Evolutionary conservation across 768 basidiomycete genomes (phyloP), one percentile per base, ranked within the genome.

Genomic region (Russula compacta): DNA sequence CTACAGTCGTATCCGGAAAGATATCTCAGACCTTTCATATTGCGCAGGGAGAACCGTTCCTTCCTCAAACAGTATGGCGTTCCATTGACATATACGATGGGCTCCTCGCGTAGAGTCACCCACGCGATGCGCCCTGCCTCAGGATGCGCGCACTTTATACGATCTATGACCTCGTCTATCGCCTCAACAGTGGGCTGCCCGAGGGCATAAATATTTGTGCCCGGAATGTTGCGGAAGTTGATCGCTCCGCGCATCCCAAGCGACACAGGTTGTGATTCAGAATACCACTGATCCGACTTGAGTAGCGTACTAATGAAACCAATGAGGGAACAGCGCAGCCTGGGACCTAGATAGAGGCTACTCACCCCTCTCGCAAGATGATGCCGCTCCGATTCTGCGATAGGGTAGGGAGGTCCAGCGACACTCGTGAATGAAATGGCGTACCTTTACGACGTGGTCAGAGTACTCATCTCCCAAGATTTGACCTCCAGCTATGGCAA

Each of bases 381-480:
- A 99, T 92, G 0, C 97, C 97, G 60, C 84, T 87, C 11, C 97
- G 88, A 69, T 94, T 89, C 85, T 94, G 67, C 59, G 46, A 61
- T 39, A 14, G 32, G 19, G 35, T 61, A 53, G 52, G 36, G 53
- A 11, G 32, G 17, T 6, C 24, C 8, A 15, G 19, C 8, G n/a
- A 14, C 32, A 32, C 7, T 32, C 15, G 17, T 44, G 14, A 38
- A 12, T 4, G 17, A 54, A 49, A 43, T 7, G n/a, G 33, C 78
- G 33, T 60, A 89, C 91, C 79, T 88, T 88, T 36, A 99, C 84
- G 48, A 98, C 92, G 70, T 95, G 91, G 44, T 91, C 89, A 3
- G 92, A 92, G 76, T 92, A 98, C 71, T 99, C 97, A 69, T 98
- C 95, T 5, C 93, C 95, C 1, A 95, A 76, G 47, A 97, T 83